Evolutionary conservation across 1,284 basidiomycete species (phyloP).

Genomic region (Ustilago sp.): DNA sequence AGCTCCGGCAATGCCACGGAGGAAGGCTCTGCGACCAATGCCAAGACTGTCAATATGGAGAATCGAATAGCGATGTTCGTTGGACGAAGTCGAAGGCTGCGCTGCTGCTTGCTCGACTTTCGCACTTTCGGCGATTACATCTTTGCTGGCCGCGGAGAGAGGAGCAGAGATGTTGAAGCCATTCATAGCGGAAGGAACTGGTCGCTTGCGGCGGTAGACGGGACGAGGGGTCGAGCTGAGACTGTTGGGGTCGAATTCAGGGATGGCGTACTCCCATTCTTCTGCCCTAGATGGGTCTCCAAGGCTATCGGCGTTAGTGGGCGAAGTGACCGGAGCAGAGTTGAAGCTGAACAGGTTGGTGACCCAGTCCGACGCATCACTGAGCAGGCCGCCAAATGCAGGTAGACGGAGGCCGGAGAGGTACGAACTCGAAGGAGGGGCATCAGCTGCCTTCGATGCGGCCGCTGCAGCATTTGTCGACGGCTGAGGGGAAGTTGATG

Average conservation of each 20-base stretch:
- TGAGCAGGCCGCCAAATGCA: constrained; percentile 9
- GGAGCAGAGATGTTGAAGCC: constrained; percentile 40
- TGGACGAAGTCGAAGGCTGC: background rate
- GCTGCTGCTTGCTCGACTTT: background rate
- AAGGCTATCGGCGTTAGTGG: background rate
- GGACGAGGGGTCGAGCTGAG: constrained; percentile 50
- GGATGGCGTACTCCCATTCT: constrained; percentile 56
- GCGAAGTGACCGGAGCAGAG: background rate
- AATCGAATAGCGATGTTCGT: constrained; percentile 46
- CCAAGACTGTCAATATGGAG: constrained; percentile 54
- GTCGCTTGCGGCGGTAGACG: constrained; percentile 51
- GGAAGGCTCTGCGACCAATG: constrained; percentile 43
- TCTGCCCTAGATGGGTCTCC: constrained; percentile 33
- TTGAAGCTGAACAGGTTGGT: constrained; percentile 22
- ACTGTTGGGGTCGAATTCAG: constrained; percentile 50
- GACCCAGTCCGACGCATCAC: constrained; percentile 24
- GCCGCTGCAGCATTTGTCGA: background rate
- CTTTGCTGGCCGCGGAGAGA: background rate
- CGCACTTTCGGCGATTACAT: background rate
- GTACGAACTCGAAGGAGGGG: constrained; percentile 12
- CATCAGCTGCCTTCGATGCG: background rate
- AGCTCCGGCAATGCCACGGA: constrained; percentile 24
- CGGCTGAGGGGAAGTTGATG: background rate
- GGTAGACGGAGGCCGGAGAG: constrained; percentile 12
- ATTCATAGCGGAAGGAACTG: constrained; percentile 34